These are phyloP conservation scores for Juglanconis oblonga DNA, from an alignment of 2,329 filamentous ascomycete genomes.

Conservation along the genomic window DNA sequence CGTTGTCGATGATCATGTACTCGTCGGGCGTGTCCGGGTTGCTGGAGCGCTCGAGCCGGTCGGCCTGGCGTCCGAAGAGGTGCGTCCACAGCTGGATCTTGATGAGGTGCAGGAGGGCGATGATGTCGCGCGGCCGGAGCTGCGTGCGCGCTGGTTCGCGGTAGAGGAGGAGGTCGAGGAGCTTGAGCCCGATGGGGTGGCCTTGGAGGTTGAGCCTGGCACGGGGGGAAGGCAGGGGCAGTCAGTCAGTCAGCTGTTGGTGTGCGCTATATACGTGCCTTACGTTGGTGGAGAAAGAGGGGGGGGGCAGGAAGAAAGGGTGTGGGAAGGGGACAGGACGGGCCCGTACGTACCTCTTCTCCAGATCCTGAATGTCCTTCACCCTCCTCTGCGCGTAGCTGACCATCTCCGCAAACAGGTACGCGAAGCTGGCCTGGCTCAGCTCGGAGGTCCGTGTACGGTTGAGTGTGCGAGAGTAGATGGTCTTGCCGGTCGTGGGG, in stretches of 20 bases:
- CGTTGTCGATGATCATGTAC: conserved; percentile 99
- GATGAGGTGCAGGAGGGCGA: conserved; percentile 91
- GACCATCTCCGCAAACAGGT: conserved; percentile 95
- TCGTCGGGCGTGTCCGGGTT: conserved; percentile 82
- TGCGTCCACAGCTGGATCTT: conserved; percentile 89
- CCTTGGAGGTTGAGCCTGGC: conserved; percentile 84
- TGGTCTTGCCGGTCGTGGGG: conserved; percentile 91
- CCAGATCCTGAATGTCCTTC: conserved; percentile 88
- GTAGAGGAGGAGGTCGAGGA: conserved; percentile 92
- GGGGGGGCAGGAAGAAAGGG: neutral
- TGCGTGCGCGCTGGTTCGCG: conserved; percentile 69
- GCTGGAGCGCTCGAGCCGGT: conserved; percentile 85
- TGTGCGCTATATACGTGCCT: neutral
- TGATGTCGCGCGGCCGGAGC: conserved; percentile 79
- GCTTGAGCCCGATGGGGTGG: conserved; percentile 88
- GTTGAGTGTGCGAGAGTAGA: conserved; percentile 95
- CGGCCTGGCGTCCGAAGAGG: conserved; percentile 86
- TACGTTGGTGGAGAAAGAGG: neutral
- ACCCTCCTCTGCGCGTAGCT: conserved; percentile 88
- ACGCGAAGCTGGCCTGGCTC: conserved; percentile 91
- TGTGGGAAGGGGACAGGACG: neutral
- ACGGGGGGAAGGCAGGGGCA: too few relatives aligned
- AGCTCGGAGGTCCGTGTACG: conserved; percentile 84
- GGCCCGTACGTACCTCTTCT: conserved; percentile 65
- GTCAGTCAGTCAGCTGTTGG: neutral